Evolutionary conservation across 495 filamentous ascomycete species (phyloP).

Genomic region (Acidiella bohemica): DNA sequence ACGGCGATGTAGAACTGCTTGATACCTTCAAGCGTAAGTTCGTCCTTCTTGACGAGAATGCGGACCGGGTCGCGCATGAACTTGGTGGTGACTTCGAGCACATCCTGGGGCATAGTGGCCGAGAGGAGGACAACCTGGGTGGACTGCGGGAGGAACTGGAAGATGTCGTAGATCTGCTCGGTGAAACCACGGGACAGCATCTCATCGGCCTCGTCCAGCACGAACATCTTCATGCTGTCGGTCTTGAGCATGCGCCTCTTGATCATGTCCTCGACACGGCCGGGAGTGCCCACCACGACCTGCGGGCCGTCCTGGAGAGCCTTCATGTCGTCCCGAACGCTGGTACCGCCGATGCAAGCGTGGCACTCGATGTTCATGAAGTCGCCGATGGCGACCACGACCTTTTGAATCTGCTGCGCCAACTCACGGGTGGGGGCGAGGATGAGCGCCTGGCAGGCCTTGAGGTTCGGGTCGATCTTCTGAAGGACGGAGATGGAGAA

Average conservation of each 20-base stretch:
- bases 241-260: conserved; percentile 88
- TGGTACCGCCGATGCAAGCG: conserved; percentile 97
- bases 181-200: conserved; percentile 97
- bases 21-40: conserved; percentile 96
- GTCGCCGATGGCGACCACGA: conserved; percentile 94
- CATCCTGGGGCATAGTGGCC: conserved; percentile 95
- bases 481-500: conserved; percentile 98
- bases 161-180: conserved; percentile 99
- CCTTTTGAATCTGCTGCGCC: conserved; percentile 97
- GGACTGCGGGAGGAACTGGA: conserved; percentile 90
- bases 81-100: conserved; percentile 98
- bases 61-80: conserved; percentile 99
- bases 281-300: conserved; percentile 91
- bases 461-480: conserved; percentile 87
- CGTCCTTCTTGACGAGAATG: conserved; percentile 98
- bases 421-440: conserved; percentile 95
- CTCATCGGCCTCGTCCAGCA: conserved; percentile 98
- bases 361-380: conserved; percentile 99
- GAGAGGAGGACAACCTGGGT: conserved; percentile 97
- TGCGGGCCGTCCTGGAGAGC: conserved; percentile 91
- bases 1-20: conserved; percentile 99
- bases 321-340: conserved; percentile 94
- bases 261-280: conserved; percentile 98
- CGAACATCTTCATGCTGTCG: conserved; percentile 96
- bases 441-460: conserved; percentile 87